A percentile compares a stretch with the other conserved stretches of the same genome.
Conservation (phyloP, 202 grass and related monocot species). For the Eragrostis tef region DNA sequence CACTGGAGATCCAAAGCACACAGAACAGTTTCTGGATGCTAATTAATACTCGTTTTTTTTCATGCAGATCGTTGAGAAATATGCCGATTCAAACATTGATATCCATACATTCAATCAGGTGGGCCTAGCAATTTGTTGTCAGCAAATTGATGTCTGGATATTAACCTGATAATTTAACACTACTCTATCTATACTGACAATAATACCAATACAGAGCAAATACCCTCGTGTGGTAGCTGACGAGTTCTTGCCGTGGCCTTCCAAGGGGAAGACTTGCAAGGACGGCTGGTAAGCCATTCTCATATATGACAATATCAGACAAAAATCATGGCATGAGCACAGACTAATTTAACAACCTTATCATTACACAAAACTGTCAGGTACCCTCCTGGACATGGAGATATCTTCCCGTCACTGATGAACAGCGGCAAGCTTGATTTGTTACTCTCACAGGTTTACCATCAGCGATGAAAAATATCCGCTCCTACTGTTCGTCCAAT, state of each 20-base stretch:
- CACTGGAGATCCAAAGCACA: not conserved
- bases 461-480: not conserved
- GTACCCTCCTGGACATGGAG: constrained; percentile 99
- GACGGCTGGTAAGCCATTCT: constrained; percentile 65
- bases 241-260: constrained; percentile 73
- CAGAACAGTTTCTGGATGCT: not conserved
- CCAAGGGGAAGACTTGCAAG: constrained; percentile 63
- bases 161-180: not conserved
- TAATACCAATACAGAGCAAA: constrained; percentile 65
- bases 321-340: constrained; percentile 15
- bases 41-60: not conserved
- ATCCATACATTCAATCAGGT: constrained; percentile 96
- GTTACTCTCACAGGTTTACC: constrained; percentile 69
- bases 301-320: not conserved
- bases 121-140: not conserved
- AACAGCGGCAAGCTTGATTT: constrained; percentile 91
- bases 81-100: constrained; percentile 65
- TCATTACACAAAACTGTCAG: constrained; percentile 36
- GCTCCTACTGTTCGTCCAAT: not conserved
- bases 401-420: constrained; percentile 78
- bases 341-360: not conserved
- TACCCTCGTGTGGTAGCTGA: constrained; percentile 85
- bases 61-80: constrained; percentile 86
- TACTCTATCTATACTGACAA: not conserved
- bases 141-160: not conserved